Base-by-base conservation (phyloP, 1,139 yeast species). In the Yamadazyma pseudoaaseri region DNA sequence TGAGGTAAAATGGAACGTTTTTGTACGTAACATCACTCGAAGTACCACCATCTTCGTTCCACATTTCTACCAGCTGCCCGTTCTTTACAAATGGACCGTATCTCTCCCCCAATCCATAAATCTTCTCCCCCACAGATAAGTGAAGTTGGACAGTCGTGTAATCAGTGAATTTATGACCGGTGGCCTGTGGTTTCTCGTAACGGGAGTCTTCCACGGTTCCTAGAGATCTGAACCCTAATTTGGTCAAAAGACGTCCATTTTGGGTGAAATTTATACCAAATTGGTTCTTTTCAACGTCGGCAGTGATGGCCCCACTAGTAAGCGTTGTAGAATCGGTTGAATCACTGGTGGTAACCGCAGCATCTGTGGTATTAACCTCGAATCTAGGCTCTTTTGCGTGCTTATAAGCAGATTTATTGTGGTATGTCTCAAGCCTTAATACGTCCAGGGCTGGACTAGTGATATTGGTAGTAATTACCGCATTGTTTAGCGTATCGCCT, bases 1-100 rank as follows among this genome's bases (percentile, higher is more conserved):
- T 49, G 30, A 61, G 24, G 36, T 52, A 61, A 36, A 61, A 58
- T 3, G 67, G 66, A 5, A 61, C 49, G 32, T 59, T 58, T 45
- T 61, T 61, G 40, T 61, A 61, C 10, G 51, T 52, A 43, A 55
- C 57, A 35, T 61, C 63, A 12, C 62, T 52, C 1, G 60, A 54
- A 24, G 66, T 61, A 16, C 67, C 65, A 20, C 65, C 67, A 34
- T 61, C 66, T 31, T 55, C 62, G 34, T 61, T 56, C 64, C 64
- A 61, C 38, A 57, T 49, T 32, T 60, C 63, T n/a, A 61, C 55
- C 16, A 51, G 39, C 44, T 61, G 67, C 7, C 67, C 67, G 36
- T 61, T 61, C 37, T 59, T 58, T 10, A 51, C 47, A 24, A 58
- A 56, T 1, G 63, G 60, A 1, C 65, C 65, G 36, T 56, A 61